These are phyloP conservation scores for Serendipita sp. DNA, from an alignment of 768 basidiomycete genomes.

Conservation along the genomic window DNA sequence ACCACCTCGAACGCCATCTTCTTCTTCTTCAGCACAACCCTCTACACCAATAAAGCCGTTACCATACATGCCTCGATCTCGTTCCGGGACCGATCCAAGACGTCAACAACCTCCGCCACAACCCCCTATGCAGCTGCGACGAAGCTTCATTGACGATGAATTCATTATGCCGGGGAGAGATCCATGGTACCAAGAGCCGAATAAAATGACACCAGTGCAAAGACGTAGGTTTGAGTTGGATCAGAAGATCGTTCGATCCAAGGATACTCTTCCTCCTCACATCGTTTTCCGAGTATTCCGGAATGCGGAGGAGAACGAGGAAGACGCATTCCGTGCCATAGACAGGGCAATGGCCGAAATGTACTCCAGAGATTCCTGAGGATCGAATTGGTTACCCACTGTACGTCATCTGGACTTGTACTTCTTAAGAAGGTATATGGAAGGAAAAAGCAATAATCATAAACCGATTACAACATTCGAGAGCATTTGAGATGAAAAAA, in stretches of 20 bases:
- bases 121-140: background rate
- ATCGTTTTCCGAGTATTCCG: conserved; percentile 52
- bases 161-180: background rate
- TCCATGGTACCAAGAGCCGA: background rate
- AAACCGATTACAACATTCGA: background rate
- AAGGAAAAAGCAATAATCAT: background rate
- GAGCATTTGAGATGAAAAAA: background rate
- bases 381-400: too few species aligned
- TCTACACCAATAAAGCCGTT: background rate
- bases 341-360: background rate
- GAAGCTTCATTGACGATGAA: background rate
- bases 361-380: background rate
- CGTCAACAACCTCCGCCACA: background rate
- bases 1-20: background rate
- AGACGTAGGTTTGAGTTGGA: conserved; percentile 44
- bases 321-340: conserved; percentile 18
- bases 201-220: conserved; percentile 32
- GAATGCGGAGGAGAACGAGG: conserved; percentile 51
- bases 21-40: background rate
- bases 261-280: conserved; percentile 39
- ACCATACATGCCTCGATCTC: background rate
- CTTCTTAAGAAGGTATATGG: too few species aligned
- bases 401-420: too few species aligned
- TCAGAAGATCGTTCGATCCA: conserved; percentile 43
- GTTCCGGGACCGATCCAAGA: background rate